A percentile compares a stretch with the other conserved stretches of the same genome.
These are phyloP conservation scores for Tuber indicum DNA, from an alignment of 495 filamentous ascomycete genomes.

Conservation along the genomic window DNA sequence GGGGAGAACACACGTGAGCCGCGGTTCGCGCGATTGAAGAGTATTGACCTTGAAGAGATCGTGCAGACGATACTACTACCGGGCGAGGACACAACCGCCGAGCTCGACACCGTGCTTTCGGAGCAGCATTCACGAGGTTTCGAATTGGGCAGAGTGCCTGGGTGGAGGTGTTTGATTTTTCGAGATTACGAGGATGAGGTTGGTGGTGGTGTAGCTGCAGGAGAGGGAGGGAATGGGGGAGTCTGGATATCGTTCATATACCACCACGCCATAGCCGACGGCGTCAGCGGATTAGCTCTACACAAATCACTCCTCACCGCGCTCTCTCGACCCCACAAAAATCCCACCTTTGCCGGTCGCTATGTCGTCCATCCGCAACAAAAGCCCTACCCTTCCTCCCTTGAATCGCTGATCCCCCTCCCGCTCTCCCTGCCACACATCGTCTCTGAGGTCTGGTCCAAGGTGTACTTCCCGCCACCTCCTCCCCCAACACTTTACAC, in stretches of 20 bases:
- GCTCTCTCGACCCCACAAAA: conserved; percentile 42
- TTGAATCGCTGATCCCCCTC: conserved; percentile 13
- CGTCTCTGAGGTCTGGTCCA: conserved; percentile 12
- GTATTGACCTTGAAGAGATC: conserved; percentile 44
- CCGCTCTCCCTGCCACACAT: conserved; percentile 8
- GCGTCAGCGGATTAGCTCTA: conserved; percentile 29
- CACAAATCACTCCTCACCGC: conserved; percentile 42
- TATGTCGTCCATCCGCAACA: conserved; percentile 14
- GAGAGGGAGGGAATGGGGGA: conserved; percentile 2
- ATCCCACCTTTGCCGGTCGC: conserved; percentile 25
- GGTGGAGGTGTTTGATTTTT: conserved; percentile 46
- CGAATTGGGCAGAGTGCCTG: conserved; percentile 39
- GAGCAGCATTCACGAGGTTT: conserved; percentile 45
- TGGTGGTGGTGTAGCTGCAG: conserved; percentile 19
- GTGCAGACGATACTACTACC: conserved; percentile 43
- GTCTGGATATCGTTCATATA: conserved; percentile 25
- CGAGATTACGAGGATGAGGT: conserved; percentile 17
- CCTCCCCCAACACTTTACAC: conserved; percentile 40
- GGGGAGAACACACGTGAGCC: conserved; percentile 45
- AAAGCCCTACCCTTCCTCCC: conserved; percentile 9
- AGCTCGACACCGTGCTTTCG: conserved; percentile 44
- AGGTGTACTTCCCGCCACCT: conserved; percentile 37
- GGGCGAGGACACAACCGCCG: conserved; percentile 19
- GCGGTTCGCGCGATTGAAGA: conserved; percentile 47
- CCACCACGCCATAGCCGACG: conserved; percentile 29